Evolutionary conservation across 2,329 filamentous ascomycete species (phyloP), one percentile per base, ranked within the genome.

Genomic region (Ophiocordyceps camponoti-rufipedis): DNA sequence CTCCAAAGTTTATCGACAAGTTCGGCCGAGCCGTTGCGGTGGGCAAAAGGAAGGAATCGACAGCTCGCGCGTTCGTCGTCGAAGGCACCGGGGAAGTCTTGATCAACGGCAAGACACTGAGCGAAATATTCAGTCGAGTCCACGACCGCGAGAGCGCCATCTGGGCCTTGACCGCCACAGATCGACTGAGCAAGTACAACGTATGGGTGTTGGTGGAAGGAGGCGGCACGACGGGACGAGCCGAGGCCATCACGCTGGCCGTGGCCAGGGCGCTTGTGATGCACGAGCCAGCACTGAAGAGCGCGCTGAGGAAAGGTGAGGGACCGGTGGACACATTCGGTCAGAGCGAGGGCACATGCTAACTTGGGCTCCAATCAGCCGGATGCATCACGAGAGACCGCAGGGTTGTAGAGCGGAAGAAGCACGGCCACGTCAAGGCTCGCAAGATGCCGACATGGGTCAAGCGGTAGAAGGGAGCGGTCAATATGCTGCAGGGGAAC

Each of bases 361-460:
- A 44, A 42, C 28, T 44, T 44, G 42, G 46, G 50, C 46, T 44
- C 48, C 49, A 50, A 58, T 57, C 62, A 98, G 91, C 89, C 60
- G 93, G 93, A 51, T 87, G 83, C 63, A 76, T 98, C 51, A 93
- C 88, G 45, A 82, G 89, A 58, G 89, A 98, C 68, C 76, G 81
- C 47, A 86, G 89, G 68, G 80, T 73, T 58, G 93, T 98, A 54
- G 91, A 98, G 69, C 89, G 91, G 63, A 98, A 98, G 80, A 96
- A 98, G 76, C 78, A 86, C 47, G 93, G 91, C 54, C 85, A 86
- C 58, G 66, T 94, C 68, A 98, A 98, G 75, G 89, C 91, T 48
- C 84, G 91, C 67, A 98, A 98, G 79, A 93, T 83, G 78, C 89
- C 89, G 49, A 76, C 91, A 56, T 98, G 93, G 91, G 88, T 96